Evolutionary conservation across 805 yeast genomes (phyloP), one percentile per base, ranked within the genome.

Genomic region (Lachancea quebecensis): DNA sequence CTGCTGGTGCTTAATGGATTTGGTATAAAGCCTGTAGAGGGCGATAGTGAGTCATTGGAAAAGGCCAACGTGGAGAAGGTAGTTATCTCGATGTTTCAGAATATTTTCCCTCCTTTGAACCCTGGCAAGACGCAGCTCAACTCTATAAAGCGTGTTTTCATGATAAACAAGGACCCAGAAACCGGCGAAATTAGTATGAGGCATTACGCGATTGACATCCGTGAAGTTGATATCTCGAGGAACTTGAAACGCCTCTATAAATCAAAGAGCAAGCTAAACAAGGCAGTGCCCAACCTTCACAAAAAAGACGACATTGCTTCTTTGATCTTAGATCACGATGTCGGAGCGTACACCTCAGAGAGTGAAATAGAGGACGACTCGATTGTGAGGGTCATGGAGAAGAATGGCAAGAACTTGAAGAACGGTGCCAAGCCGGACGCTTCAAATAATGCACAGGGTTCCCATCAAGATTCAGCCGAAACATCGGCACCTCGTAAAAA

Each of bases 321-420:
- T 55, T 75, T 85, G 52, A 72, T 91, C 44, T 71, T 88, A 45
- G 96, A 89, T 60, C 85, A 85, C 59, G 81, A 90, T 18, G 79
- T 80, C 32, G 87, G 83, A 31, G 76, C 75, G 10, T 79, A 82
- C 60, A 87, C 96, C 1, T 82, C 93, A 39, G 99, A 91, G 57
- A 84, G 95, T 3, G 99, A 91, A 70, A 80, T 89, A 37, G 98
- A 93, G 58, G 96, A 90, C 49, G 96, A 90, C 53, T 86, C 81
- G 21, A 74, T 83, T 43, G 91, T 87, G 28, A 87, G 81, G 52
- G 72, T 84, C 18, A 52, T 55, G 36, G 64, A 56, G 55, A 66
- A 52, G 38, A 50, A 53, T 9, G 63, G 59, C 29, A 39, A 36
- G 30, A 65, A 15, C 46, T 50, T 17, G 54, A 53, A 10, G 48